These are phyloP conservation scores for Phlegmacium glaucopus DNA, from an alignment of 768 basidiomycete genomes.

Conservation along the genomic window DNA sequence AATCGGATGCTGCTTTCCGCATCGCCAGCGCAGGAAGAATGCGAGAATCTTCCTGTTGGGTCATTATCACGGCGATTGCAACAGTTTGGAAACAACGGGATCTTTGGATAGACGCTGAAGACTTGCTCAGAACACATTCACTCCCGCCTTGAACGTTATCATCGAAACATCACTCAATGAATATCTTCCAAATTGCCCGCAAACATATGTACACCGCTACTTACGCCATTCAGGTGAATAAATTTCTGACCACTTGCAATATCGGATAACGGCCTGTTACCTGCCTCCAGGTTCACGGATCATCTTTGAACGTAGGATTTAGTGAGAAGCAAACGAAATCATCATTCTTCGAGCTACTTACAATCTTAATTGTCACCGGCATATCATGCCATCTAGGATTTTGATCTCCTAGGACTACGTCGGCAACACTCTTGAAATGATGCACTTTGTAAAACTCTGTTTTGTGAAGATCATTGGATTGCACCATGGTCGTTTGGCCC, in stretches of 20 bases:
- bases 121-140: conserved; percentile 29
- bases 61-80: conserved; percentile 61
- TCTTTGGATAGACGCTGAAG: conserved; percentile 75
- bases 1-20: neutral
- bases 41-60: conserved; percentile 62
- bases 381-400: conserved; percentile 21
- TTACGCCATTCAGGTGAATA: no score
- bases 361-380: conserved; percentile 20
- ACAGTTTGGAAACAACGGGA: conserved; percentile 78
- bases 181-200: no score
- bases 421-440: conserved; percentile 17
- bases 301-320: conserved; percentile 13
- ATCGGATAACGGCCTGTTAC: neutral
- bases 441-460: conserved; percentile 20
- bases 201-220: no score
- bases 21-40: conserved; percentile 17
- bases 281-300: conserved; percentile 12
- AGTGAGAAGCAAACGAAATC: neutral
- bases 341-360: conserved; percentile 6
- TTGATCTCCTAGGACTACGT: conserved; percentile 16
- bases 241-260: no score
- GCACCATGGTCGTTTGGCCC: conserved; percentile 14
- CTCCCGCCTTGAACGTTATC: neutral
- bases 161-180: neutral
- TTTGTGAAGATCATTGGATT: conserved; percentile 18